Base-by-base conservation (phyloP, 768 basidiomycete species). In the Trichaptum fuscoviolaceum region DNA sequence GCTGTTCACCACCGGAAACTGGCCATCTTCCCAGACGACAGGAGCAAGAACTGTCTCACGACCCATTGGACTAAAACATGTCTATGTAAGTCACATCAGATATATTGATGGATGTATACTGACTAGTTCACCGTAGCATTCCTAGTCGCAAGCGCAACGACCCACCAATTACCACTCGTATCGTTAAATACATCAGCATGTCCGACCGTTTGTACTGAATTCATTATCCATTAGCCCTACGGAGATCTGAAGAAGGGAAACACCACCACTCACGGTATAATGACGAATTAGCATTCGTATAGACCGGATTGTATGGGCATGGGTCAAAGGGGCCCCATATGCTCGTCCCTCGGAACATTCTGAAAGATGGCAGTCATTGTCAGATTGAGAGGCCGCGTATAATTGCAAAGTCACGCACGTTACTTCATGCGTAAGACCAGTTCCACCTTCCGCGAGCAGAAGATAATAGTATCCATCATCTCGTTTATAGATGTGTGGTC, bases 161-260 rank as follows among this genome's bases (percentile, higher is more conserved):
- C 66, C 67, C 71, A 76, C 77, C 77, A 79, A 42, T 73, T 71
- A 0, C 77, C 78, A 9, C 68, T 65, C 0, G 59, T 67, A 63
- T 77, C 77, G 63, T 77, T 73, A 63, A 79, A 74, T 7, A 80
- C 58, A 68, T 80, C 79, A 26, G 77, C 73, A 67, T 80, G 79
- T 2, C 79, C 79, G 10, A 79, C 77, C 4, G 78, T 77, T 67
- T 77, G 76, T 59, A 79, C 76, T 76, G 63, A 2, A 23, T 27
- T 17, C 61, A 64, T 12, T 23, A 34, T 12, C 20, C 9, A 18
- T 61, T 24, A 25, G 15, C 4, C 18, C 42, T 24, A 59, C 12
- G 15, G 23, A 17, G 30, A 2, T 25, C 23, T 1, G 0, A 67
- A 4, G 9, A 58, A 1, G 17, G 15, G 27, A 23, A 30, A 23